A percentile compares a stretch with the other conserved stretches of the same genome.
phyloP scores from a whole-genome alignment of 1,284 basidiomycete species.

The Athelia psychrophila region DNA sequence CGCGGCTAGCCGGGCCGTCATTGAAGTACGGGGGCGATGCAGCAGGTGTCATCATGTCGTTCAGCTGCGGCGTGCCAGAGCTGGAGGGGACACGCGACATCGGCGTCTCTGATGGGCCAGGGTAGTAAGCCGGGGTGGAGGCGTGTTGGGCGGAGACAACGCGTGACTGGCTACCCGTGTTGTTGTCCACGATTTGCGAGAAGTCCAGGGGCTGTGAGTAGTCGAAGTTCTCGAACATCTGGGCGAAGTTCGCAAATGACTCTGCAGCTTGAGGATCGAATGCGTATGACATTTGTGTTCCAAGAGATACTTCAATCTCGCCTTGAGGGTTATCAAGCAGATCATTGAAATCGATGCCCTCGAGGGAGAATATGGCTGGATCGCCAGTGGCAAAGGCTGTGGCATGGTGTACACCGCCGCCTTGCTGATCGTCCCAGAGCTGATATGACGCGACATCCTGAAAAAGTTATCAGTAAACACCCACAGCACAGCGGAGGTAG shows the following conservation, averaged over 20 bases:
- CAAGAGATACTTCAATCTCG: background rate
- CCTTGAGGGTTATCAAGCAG: background rate
- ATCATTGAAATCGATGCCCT: background rate
- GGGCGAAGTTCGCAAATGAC: background rate
- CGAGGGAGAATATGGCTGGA: background rate
- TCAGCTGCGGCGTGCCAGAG: background rate
- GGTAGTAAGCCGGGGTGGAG: background rate
- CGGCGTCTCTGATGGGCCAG: background rate
- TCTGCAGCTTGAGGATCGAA: background rate
- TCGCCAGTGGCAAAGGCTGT: background rate
- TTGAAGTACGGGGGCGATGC: background rate
- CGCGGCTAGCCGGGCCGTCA: background rate
- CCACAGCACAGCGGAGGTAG: background rate
- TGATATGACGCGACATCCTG: background rate
- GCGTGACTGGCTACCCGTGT: no score
- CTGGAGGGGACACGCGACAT: constrained; percentile 1
- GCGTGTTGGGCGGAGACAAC: background rate
- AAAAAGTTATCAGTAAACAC: background rate
- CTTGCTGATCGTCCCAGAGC: background rate
- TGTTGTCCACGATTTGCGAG: background rate
- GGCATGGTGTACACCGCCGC: background rate
- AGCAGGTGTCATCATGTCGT: background rate
- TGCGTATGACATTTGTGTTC: background rate
- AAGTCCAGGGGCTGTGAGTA: background rate
- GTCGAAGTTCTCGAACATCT: background rate